phyloP scores from a whole-genome alignment of 2,329 filamentous ascomycete genomes.

The Colletotrichum brevisporum region DNA sequence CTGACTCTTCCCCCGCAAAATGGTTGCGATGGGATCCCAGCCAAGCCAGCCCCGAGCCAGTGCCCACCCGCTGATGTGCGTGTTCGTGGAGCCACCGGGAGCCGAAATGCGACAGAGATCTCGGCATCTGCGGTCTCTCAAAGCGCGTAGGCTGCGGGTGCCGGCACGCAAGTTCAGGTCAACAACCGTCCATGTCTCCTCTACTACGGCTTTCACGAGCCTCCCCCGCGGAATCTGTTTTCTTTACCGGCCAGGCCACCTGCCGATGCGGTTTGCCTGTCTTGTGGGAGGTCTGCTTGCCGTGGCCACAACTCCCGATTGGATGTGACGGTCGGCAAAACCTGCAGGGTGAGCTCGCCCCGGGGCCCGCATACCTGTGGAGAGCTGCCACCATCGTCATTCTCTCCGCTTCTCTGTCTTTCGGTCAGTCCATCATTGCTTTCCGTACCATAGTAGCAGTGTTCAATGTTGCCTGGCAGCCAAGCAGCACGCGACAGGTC shows the following conservation, averaged over 20 bases:
- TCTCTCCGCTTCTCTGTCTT: background rate
- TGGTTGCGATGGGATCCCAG: slow-evolving; percentile 35
- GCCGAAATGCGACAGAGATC: slow-evolving; percentile 28
- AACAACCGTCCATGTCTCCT: background rate
- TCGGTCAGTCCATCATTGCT: background rate
- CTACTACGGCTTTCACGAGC: background rate
- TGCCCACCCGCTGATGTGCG: slow-evolving; percentile 37
- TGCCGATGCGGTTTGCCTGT: slow-evolving; percentile 12
- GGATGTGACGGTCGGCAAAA: slow-evolving; percentile 18
- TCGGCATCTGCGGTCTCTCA: slow-evolving; percentile 29
- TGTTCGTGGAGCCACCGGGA: slow-evolving; percentile 36
- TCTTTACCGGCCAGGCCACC: background rate
- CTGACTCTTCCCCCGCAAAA: slow-evolving; percentile 41
- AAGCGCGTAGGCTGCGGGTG: slow-evolving; percentile 11
- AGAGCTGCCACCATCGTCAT: slow-evolving; percentile 6
- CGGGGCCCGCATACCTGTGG: slow-evolving; percentile 14
- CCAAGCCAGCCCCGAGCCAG: slow-evolving; percentile 34
- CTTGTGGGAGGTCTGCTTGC: background rate
- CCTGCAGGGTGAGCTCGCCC: slow-evolving; percentile 2
- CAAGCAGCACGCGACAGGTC: background rate
- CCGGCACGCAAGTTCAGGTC: background rate
- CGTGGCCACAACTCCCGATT: slow-evolving; percentile 8
- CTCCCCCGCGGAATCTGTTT: background rate
- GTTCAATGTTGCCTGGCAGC: background rate
- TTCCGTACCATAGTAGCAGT: background rate